Conservation (phyloP, 2,329 filamentous ascomycete species). For the Verticillium alfalfae region DNA sequence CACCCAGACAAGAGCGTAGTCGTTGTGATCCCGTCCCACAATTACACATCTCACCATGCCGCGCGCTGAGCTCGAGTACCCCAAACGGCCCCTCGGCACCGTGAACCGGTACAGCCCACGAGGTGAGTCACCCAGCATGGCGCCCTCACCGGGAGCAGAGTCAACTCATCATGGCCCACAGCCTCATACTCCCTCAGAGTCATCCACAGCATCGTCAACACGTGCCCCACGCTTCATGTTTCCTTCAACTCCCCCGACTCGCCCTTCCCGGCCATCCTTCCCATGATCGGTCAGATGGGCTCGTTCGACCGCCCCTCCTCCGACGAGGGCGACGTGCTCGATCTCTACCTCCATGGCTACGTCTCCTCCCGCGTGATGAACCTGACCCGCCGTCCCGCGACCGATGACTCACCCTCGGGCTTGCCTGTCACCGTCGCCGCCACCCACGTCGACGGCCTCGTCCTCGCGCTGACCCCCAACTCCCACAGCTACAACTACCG, state of each 20-base stretch:
- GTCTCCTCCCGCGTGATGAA: constrained; percentile 74
- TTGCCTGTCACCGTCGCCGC: constrained; percentile 69
- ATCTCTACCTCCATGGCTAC: constrained; percentile 81
- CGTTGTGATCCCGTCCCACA: not conserved
- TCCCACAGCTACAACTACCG: constrained; percentile 85
- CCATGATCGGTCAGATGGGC: constrained; percentile 82
- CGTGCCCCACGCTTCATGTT: constrained; percentile 69
- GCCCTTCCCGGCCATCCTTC: constrained; percentile 71
- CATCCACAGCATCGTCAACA: constrained; percentile 73
- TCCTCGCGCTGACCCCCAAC: constrained; percentile 74
- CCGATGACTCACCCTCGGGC: constrained; percentile 30
- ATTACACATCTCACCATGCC: constrained; percentile 27
- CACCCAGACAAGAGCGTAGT: too few relatives aligned
- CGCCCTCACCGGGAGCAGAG: not conserved
- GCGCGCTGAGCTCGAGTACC: constrained; percentile 48
- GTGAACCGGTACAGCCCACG: constrained; percentile 62
- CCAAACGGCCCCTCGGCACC: constrained; percentile 57
- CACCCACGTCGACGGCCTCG: constrained; percentile 71
- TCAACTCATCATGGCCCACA: constrained; percentile 22
- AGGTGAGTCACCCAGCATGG: constrained; percentile 36
- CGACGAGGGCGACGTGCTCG: constrained; percentile 57
- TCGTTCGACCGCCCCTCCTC: constrained; percentile 61
- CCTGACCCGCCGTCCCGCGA: constrained; percentile 30
- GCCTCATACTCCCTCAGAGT: constrained; percentile 66
- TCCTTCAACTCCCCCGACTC: constrained; percentile 63